phyloP scores from a whole-genome alignment of 2,329 filamentous ascomycete genomes.

The Phaeosphaeriaceae sp. region DNA sequence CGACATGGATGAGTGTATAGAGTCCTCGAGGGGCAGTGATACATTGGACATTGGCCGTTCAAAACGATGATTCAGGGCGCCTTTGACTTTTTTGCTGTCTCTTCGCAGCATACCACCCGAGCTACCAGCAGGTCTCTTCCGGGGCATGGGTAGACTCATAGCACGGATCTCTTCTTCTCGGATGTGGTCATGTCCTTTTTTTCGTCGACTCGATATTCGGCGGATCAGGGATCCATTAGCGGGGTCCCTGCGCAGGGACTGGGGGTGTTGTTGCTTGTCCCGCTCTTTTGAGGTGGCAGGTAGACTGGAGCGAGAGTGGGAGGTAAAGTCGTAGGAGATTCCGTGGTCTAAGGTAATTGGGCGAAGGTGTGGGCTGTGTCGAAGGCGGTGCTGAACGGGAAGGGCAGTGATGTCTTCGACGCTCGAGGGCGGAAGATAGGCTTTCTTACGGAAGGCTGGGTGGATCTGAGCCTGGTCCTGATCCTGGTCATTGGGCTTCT shows the following conservation, averaged over 20 bases:
- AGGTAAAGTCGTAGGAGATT: conserved; percentile 55
- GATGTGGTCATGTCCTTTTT: conserved; percentile 68
- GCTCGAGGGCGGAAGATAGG: conserved; percentile 37
- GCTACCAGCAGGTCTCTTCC: conserved; percentile 66
- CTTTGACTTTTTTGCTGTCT: conserved; percentile 71
- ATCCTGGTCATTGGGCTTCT: conserved; percentile 22
- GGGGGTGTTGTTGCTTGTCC: conserved; percentile 55
- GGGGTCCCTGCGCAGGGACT: conserved; percentile 63
- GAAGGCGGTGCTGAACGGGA: conserved; percentile 48
- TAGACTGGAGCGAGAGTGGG: conserved; percentile 45
- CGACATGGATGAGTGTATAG: conserved; percentile 77
- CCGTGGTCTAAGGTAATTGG: conserved; percentile 50
- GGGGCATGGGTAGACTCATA: conserved; percentile 74
- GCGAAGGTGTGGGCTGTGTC: conserved; percentile 57
- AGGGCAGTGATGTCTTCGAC: conserved; percentile 57
- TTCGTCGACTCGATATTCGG: conserved; percentile 75
- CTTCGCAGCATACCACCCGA: conserved; percentile 66
- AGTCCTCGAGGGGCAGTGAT: conserved; percentile 75
- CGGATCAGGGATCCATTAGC: conserved; percentile 65
- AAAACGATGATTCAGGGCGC: conserved; percentile 61
- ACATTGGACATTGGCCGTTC: conserved; percentile 72
- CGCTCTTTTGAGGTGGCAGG: conserved; percentile 45
- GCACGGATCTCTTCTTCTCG: conserved; percentile 88
- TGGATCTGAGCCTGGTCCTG: conserved; percentile 1
- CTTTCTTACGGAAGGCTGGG: conserved; percentile 29